Conservation (phyloP, 2,329 filamentous ascomycete species). For the Trichoderma breve region DNA sequence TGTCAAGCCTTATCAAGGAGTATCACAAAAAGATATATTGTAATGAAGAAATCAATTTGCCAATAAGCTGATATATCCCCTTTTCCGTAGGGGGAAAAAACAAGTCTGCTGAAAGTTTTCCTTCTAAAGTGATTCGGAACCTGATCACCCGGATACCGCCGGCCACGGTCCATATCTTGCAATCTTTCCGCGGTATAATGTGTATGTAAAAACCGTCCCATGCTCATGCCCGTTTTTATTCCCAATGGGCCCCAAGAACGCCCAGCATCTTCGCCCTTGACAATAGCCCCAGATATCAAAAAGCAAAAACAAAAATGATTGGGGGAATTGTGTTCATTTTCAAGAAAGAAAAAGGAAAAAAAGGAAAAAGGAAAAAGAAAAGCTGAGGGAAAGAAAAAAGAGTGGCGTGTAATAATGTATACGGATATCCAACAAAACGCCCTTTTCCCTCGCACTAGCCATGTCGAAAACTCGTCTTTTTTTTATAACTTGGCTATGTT, state of each 20-base stretch:
- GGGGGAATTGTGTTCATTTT: background rate
- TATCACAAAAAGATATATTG: background rate
- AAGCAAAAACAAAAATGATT: background rate
- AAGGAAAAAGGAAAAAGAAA: background rate
- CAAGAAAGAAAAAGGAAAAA: background rate
- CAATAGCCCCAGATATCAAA: background rate
- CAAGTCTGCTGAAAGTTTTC: background rate
- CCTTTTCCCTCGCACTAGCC: background rate
- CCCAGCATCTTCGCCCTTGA: background rate
- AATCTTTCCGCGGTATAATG: background rate
- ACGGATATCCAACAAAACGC: background rate
- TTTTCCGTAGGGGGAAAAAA: background rate
- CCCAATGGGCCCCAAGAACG: background rate
- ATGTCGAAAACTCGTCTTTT: background rate
- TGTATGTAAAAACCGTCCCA: background rate
- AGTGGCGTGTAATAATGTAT: background rate
- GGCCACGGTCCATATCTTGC: background rate
- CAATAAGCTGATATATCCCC: background rate
- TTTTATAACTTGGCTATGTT: constrained; percentile 23
- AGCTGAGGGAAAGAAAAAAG: background rate
- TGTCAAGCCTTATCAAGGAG: background rate
- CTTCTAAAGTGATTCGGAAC: background rate
- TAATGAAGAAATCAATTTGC: background rate
- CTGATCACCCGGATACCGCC: background rate
- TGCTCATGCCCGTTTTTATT: background rate